Percentiles rank a stretch among this genome's conserved stretches.
These are phyloP conservation scores for Puccinia horiana DNA, from an alignment of 1,284 basidiomycete genomes.

Conservation along the genomic window DNA sequence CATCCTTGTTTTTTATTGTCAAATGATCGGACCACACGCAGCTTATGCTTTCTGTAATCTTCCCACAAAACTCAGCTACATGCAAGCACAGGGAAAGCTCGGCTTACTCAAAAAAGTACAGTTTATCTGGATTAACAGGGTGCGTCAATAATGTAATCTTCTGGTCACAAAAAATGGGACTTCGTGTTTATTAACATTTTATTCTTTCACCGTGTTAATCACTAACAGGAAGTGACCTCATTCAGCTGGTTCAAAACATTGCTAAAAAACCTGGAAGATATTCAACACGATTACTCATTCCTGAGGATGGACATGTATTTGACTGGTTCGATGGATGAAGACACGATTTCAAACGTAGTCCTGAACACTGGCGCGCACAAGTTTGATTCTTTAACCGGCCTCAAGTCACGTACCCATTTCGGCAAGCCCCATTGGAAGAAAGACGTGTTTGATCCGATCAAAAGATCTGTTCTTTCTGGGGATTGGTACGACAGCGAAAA, in stretches of 20 bases:
- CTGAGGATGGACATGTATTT: slow-evolving; percentile 84
- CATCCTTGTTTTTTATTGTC: neutral
- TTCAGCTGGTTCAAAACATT: slow-evolving; percentile 90
- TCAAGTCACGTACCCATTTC: slow-evolving; percentile 79
- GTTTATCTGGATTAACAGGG: slow-evolving; percentile 84
- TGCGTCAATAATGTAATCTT: neutral
- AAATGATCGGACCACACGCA: slow-evolving; percentile 26
- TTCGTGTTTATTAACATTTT: too few relatives aligned
- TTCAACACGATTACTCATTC: slow-evolving; percentile 74
- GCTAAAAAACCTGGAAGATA: slow-evolving; percentile 77
- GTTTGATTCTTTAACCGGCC: slow-evolving; percentile 79
- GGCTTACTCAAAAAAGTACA: slow-evolving; percentile 78
- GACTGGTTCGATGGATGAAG: slow-evolving; percentile 77
- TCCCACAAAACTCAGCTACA: slow-evolving; percentile 62
- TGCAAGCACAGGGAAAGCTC: slow-evolving; percentile 72
- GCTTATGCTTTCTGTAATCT: too few relatives aligned
- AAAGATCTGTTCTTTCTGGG: slow-evolving; percentile 10
- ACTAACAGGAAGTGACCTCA: slow-evolving; percentile 84
- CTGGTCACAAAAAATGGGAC: slow-evolving; percentile 39
- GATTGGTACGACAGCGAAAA: slow-evolving; percentile 27
- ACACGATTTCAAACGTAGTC: slow-evolving; percentile 85
- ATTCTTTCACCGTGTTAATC: slow-evolving; percentile 77
- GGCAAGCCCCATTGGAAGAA: slow-evolving; percentile 81
- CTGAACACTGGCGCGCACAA: slow-evolving; percentile 66
- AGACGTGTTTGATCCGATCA: slow-evolving; percentile 41